These are phyloP conservation scores for Stephania cephalantha DNA, from an alignment of 164 flowering plant species.

Conservation along the genomic window DNA sequence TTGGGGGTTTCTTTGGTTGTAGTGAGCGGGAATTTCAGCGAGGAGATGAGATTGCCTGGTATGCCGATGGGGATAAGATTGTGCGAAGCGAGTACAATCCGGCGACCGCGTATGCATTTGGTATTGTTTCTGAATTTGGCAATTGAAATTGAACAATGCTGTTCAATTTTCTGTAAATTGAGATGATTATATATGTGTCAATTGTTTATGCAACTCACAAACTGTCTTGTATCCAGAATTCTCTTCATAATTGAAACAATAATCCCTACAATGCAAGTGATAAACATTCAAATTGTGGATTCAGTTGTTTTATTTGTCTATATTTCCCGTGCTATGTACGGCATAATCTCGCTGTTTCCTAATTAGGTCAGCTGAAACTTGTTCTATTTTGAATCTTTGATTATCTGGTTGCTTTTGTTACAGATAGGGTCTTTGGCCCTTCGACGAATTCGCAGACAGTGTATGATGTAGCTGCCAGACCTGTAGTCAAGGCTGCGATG, in stretches of 20 bases:
- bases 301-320: neutral
- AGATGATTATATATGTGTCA: neutral
- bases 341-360: neutral
- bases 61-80: constrained; percentile 84
- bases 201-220: neutral
- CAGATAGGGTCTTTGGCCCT: constrained; percentile 93
- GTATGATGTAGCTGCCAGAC: constrained; percentile 91
- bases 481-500: constrained; percentile 95
- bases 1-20: constrained; percentile 25
- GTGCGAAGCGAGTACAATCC: constrained; percentile 87
- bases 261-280: neutral
- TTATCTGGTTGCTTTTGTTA: constrained; percentile 7
- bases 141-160: constrained; percentile 6
- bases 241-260: neutral
- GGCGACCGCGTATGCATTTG: constrained; percentile 85
- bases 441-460: constrained; percentile 58
- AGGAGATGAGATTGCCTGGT: constrained; percentile 96
- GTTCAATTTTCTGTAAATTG: neutral
- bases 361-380: neutral
- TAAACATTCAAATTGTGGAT: neutral
- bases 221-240: neutral
- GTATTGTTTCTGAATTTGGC: constrained; percentile 30
- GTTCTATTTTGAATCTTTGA: neutral
- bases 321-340: neutral
- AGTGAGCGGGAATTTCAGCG: constrained; percentile 89